Evolutionary conservation across 2,329 filamentous ascomycete genomes (phyloP), one percentile per base, ranked within the genome.

Genomic region (Penicillium sp.): DNA sequence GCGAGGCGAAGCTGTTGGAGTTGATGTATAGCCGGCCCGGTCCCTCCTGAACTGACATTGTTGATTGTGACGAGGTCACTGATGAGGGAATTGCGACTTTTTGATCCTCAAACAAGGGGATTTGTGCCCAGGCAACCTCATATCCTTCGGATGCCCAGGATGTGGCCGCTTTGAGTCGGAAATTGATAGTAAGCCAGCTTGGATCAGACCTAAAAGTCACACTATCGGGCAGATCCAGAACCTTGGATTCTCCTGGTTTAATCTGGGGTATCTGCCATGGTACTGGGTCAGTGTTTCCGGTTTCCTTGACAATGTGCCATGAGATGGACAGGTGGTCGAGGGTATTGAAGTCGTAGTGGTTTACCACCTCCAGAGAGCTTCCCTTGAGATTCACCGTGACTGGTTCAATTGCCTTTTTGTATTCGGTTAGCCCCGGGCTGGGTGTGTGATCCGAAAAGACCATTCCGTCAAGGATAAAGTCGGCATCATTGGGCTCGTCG

Each of bases 401-500:
- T 0, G 85, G 85, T 60, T 85, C 79, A 41, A 85, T 82, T 2
- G 80, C 81, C 68, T 84, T 86, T 65, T 85, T 84, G 42, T 59
- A 80, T 66, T 88, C 84, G 2, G 76, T 64, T 50, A 88, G 64
- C 0, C 84, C 85, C 2, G 83, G 84, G 0, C 80, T 84, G 0
- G 85, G 82, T 13, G 78, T 75, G 64, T 88, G 85, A 17, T 78
- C 74, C 50, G 57, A 60, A 15, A 50, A 54, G 1, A 80, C 82
- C 5, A 87, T 67, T 0, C 85, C 85, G 62, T 87, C 85, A 81
- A 87, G 84, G 58, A 86, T 83, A 62, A 87, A 88, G 0, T 81
- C 83, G 2, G 78, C 78, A 57, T 87, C 85, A 58, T 87, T 84
- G 0, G 85, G 85, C 2, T 75, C 68, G 57, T 88, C 85, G 1